Base-by-base conservation (phyloP, 2,329 filamentous ascomycete species). In the Diatrype stigma region DNA sequence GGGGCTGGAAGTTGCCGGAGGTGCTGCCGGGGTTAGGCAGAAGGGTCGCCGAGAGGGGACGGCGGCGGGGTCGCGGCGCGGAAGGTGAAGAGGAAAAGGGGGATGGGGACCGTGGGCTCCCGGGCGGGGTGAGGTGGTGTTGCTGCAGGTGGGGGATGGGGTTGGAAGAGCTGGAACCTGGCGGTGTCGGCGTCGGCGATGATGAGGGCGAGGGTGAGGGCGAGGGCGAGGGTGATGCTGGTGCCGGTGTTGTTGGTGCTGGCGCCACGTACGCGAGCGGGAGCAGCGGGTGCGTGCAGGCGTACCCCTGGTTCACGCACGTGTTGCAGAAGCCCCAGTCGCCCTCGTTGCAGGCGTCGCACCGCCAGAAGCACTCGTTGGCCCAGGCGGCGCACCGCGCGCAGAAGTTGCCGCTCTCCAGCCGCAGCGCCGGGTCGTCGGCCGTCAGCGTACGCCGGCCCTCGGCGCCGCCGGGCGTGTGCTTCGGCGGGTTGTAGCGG, bases 241-340 rank as follows among this genome's bases (percentile, higher is more conserved):
- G 44, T 40, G 23, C 57, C 5, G 50, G 52, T 32, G 56, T 51
- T 5, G 55, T 51, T 6, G 65, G 58, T 8, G 67, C 60, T 1
- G 66, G 61, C 26, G 72, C 67, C 42, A 81, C 76, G 58, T 90
- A 86, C 1, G 85, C 81, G 42, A 96, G 74, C 0, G 92, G 90
- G 1, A 96, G 74, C 1, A 97, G 76, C 6, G 87, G 78, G 63
- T 97, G 93, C 0, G 85, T 88, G 69, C 93, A 97, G 53, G 85
- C 87, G 53, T 79, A 79, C 16, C 90, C 91, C 66, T 86, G 84
- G 52, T 93, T 92, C 28, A 96, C 90, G 58, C 93, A 97, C 53
- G 79, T 73, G 60, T 92, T 90, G 70, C 93, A 97, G 66, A 90
- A 96, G 0, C 93, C 93, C 92, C 92, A 97, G 63, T 95, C 92